Conservation (phyloP, 345 rosid species). For the Camelina neglecta region DNA sequence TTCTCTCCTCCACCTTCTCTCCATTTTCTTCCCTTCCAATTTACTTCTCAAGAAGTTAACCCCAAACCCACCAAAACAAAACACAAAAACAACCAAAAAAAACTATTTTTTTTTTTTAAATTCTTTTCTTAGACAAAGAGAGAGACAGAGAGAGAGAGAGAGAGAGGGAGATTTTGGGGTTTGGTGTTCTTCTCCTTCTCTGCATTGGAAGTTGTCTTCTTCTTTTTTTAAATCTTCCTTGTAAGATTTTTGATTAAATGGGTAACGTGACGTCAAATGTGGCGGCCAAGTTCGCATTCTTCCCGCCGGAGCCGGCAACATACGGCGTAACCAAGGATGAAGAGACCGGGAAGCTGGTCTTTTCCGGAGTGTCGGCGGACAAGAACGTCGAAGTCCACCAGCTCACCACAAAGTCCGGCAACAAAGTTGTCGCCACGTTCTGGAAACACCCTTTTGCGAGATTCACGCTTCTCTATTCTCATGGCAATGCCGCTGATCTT, state of each 20-base stretch:
- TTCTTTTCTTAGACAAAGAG: constrained; percentile 26
- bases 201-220: constrained; percentile 17
- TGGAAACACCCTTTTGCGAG: constrained; percentile 96
- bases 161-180: constrained; percentile 32
- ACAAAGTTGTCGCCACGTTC: constrained; percentile 83
- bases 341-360: constrained; percentile 65
- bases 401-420: constrained; percentile 77
- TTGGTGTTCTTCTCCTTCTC: constrained; percentile 34
- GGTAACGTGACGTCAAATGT: constrained; percentile 94
- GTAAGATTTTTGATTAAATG: constrained; percentile 52
- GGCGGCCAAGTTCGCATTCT: constrained; percentile 97
- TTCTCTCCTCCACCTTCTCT: constrained; percentile 42
- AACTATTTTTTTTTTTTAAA: not conserved
- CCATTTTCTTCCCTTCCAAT: constrained; percentile 38
- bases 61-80: constrained; percentile 32
- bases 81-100: not conserved
- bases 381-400: constrained; percentile 82
- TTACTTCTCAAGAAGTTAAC: constrained; percentile 29
- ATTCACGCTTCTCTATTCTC: constrained; percentile 90
- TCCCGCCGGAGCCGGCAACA: constrained; percentile 96
- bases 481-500: constrained; percentile 97
- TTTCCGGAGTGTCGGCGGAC: constrained; percentile 75
- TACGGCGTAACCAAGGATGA: constrained; percentile 66
- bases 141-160: not conserved
- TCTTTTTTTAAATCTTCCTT: not conserved